Percentiles rank a stretch among this genome's conserved stretches.
Evolutionary conservation across 495 filamentous ascomycete species (phyloP).

Genomic region (Hypoxylon subgilvum): DNA sequence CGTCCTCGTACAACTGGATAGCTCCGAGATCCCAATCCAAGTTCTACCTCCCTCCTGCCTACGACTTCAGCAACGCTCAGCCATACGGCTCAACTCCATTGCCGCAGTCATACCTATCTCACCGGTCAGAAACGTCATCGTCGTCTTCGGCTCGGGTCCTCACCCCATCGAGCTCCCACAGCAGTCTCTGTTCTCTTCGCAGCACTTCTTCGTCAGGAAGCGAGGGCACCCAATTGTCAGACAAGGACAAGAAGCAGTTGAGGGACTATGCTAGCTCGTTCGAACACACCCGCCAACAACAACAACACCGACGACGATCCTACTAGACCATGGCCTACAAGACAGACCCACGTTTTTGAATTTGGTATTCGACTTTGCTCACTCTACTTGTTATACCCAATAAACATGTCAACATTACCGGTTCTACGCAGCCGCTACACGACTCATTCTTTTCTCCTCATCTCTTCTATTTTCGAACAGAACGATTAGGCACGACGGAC

Average conservation of each 20-base stretch:
- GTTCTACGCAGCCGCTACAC: constrained; percentile 42
- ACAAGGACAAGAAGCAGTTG: constrained; percentile 78
- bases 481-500: constrained; percentile 39
- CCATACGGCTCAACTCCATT: constrained; percentile 52
- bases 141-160: constrained; percentile 51
- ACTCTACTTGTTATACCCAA: constrained; percentile 37
- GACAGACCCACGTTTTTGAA: constrained; percentile 7
- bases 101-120: constrained; percentile 33
- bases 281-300: constrained; percentile 70
- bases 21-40: constrained; percentile 48
- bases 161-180: constrained; percentile 83
- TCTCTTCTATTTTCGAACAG: constrained; percentile 22
- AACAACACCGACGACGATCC: constrained; percentile 58
- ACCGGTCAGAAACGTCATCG: constrained; percentile 49
- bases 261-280: constrained; percentile 86
- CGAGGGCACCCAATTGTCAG: constrained; percentile 66
- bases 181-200: constrained; percentile 79
- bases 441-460: constrained; percentile 43
- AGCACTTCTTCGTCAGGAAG: constrained; percentile 63
- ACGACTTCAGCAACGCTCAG: constrained; percentile 66
- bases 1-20: constrained; percentile 55
- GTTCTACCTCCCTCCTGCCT: constrained; percentile 73
- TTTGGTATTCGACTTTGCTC: constrained; percentile 28
- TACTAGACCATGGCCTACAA: constrained; percentile 34
- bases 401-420: constrained; percentile 35